A percentile compares a stretch with the other conserved stretches of the same genome.
Conservation (phyloP, 1,284 basidiomycete genomes). For the Malassezia yamatoensis region DNA sequence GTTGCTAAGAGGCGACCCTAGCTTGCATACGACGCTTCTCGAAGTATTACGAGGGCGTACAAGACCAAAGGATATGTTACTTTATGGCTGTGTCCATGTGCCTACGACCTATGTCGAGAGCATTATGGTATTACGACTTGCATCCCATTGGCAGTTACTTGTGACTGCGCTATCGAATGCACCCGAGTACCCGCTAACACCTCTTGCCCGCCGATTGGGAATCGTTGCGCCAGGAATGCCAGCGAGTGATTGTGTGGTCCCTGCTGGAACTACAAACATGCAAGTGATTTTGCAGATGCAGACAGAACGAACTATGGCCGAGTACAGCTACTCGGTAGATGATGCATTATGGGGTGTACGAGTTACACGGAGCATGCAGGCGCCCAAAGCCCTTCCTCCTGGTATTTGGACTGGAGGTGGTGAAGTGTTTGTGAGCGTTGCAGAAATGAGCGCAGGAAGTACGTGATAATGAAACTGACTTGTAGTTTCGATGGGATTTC, state of each 20-base stretch:
- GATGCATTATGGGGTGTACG: slow-evolving; percentile 84
- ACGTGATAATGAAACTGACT: slow-evolving; percentile 7
- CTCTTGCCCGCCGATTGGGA: slow-evolving; percentile 51
- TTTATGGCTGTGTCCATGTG: slow-evolving; percentile 84
- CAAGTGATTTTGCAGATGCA: slow-evolving; percentile 84
- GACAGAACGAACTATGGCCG: slow-evolving; percentile 79
- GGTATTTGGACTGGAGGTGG: slow-evolving; percentile 66
- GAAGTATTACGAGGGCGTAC: slow-evolving; percentile 48
- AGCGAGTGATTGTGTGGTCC: slow-evolving; percentile 7
- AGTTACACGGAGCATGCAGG: slow-evolving; percentile 52
- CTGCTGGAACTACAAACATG: slow-evolving; percentile 50
- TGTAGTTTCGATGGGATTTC: slow-evolving; percentile 77
- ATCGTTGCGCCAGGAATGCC: not conserved
- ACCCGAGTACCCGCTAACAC: slow-evolving; percentile 30
- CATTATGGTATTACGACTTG: slow-evolving; percentile 69
- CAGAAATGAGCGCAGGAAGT: slow-evolving; percentile 86
- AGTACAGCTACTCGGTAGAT: slow-evolving; percentile 87
- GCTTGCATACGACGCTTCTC: not conserved
- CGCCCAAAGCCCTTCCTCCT: not conserved
- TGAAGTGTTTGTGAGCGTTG: slow-evolving; percentile 84
- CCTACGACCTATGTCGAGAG: slow-evolving; percentile 80
- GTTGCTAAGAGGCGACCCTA: not conserved
- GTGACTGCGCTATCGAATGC: slow-evolving; percentile 41
- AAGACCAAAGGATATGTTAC: slow-evolving; percentile 61
- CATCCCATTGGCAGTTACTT: slow-evolving; percentile 49